Conservation (phyloP, 2,329 filamentous ascomycete genomes). For the Fusarium falciforme region DNA sequence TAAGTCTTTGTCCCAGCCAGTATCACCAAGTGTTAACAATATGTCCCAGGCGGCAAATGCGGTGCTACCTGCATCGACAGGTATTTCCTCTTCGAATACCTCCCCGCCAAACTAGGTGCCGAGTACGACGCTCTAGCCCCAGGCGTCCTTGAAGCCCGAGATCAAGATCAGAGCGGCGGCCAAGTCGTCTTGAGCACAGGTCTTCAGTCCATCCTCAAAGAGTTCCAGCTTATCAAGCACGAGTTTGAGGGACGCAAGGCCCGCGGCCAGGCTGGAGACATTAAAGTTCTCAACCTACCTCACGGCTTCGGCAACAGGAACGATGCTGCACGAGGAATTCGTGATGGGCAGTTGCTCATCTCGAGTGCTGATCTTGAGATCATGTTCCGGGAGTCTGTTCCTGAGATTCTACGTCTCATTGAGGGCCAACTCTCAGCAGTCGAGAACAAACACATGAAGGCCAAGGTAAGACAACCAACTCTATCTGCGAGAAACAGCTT, state of each 20-base stretch:
- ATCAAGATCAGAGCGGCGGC: neutral
- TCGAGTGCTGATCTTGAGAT: conserved; percentile 10
- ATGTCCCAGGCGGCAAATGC: neutral
- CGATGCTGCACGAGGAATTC: conserved; percentile 1
- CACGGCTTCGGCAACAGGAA: conserved; percentile 7
- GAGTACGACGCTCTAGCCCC: neutral
- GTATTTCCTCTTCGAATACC: conserved; percentile 16
- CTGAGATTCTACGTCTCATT: conserved; percentile 17
- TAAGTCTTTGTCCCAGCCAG: neutral
- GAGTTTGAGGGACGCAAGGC: conserved; percentile 1
- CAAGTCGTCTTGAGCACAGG: conserved; percentile 5
- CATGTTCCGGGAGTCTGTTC: conserved; percentile 18
- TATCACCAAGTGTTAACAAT: neutral
- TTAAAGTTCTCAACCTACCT: conserved; percentile 4
- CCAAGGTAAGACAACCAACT: neutral
- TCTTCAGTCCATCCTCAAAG: conserved; percentile 8
- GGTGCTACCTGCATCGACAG: conserved; percentile 21
- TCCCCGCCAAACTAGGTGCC: conserved; percentile 1
- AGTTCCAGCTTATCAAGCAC: conserved; percentile 20
- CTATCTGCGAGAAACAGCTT: neutral
- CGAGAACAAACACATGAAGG: neutral
- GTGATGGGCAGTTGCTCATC: conserved; percentile 18
- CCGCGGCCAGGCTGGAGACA: neutral
- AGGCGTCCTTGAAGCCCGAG: neutral
- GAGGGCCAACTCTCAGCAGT: conserved; percentile 8